Conservation (phyloP, 352 stramenopile species). For the Stramenopiles sp. region DNA sequence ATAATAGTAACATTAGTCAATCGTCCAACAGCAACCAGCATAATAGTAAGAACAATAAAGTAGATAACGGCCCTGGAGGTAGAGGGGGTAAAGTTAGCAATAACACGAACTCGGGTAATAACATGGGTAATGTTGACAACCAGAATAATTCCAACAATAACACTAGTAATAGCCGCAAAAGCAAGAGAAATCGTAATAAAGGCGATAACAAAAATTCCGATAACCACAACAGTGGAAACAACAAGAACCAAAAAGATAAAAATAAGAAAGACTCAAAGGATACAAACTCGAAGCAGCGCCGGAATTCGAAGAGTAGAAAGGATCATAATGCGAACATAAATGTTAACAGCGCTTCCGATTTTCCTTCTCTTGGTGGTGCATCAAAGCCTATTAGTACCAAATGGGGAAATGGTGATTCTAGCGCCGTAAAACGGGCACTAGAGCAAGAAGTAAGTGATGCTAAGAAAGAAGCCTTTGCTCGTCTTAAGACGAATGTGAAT, state of each 20-base stretch:
- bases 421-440: neutral
- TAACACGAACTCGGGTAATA: neutral
- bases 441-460: neutral
- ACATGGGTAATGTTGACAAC: neutral
- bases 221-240: constrained; percentile 7
- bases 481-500: constrained; percentile 4
- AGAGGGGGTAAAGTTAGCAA: neutral
- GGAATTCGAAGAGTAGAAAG: neutral
- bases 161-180: neutral
- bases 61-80: neutral
- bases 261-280: neutral
- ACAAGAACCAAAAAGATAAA: neutral
- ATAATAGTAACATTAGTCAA: neutral
- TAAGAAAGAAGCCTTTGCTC: constrained; percentile 7
- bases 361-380: neutral
- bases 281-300: neutral
- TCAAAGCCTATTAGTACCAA: neutral
- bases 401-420: neutral
- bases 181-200: neutral
- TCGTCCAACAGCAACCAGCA: neutral
- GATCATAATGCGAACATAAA: neutral
- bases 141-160: neutral
- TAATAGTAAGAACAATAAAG: neutral
- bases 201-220: neutral
- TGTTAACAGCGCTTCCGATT: constrained; percentile 9